These are phyloP conservation scores for Magnaporthiopsis incrustans DNA, from an alignment of 2,329 filamentous ascomycete species.

Conservation along the genomic window DNA sequence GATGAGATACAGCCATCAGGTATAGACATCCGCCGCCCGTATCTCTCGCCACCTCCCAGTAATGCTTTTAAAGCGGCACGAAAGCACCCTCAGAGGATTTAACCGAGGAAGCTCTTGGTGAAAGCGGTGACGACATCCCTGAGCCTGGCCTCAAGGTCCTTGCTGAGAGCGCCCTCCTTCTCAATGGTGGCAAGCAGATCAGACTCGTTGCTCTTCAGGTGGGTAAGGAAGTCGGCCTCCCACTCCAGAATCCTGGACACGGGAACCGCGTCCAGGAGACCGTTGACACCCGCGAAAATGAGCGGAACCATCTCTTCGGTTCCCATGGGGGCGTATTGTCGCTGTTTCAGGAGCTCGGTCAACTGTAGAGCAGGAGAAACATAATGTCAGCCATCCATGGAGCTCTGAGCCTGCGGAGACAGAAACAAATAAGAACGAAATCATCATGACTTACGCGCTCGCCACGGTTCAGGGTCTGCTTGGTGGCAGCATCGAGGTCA, in stretches of 20 bases:
- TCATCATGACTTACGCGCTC: constrained; percentile 65
- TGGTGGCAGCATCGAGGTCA: constrained; percentile 96
- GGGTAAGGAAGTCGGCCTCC: constrained; percentile 89
- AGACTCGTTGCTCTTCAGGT: constrained; percentile 85
- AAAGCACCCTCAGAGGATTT: constrained; percentile 27
- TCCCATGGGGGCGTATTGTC: constrained; percentile 96
- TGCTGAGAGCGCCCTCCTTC: constrained; percentile 92
- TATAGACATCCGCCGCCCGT: constrained; percentile 22
- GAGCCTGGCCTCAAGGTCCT: constrained; percentile 79
- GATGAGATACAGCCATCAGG: constrained; percentile 14
- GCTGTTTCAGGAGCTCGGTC: constrained; percentile 99
- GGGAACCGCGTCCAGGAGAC: constrained; percentile 80
- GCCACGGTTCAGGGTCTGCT: constrained; percentile 97
- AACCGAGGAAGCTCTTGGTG: constrained; percentile 83
- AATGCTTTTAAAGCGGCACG: constrained; percentile 22
- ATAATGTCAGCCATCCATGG: constrained; percentile 17
- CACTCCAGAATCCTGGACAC: constrained; percentile 87
- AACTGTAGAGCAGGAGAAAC: constrained; percentile 36
- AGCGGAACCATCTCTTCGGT: constrained; percentile 99
- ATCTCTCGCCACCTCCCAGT: constrained; percentile 16
- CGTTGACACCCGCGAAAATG: constrained; percentile 99
- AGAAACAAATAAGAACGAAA: neutral
- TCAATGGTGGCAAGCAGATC: constrained; percentile 81
- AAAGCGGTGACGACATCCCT: constrained; percentile 70
- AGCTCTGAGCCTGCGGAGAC: too few species aligned